Evolutionary conservation across 2,329 filamentous ascomycete species (phyloP).

Genomic region (Fusarium miscanthi): DNA sequence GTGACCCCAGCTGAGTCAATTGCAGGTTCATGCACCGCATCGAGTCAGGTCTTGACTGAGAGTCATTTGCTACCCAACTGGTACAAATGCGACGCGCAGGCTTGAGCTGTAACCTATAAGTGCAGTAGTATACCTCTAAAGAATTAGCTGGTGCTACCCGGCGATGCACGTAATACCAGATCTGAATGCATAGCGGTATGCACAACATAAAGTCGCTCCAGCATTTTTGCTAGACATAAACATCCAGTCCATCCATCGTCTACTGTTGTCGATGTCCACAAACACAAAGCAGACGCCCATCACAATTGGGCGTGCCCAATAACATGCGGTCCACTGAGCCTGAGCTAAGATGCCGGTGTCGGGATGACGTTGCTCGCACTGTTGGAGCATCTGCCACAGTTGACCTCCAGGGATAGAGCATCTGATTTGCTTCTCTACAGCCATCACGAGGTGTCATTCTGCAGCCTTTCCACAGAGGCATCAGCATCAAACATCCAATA

Average conservation of each 20-base stretch:
- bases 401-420: background rate
- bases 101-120: conserved; percentile 1
- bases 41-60: conserved; percentile 29
- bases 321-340: conserved; percentile 19
- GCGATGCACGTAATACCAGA: conserved; percentile 35
- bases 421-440: conserved; percentile 10
- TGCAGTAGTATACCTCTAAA: background rate
- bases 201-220: conserved; percentile 41
- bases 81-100: conserved; percentile 1
- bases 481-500: conserved; percentile 9
- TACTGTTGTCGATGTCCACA: background rate
- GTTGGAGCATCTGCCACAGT: conserved; percentile 32
- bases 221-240: conserved; percentile 17
- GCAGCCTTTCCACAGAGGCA: conserved; percentile 7
- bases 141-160: conserved; percentile 8
- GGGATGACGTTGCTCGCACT: conserved; percentile 36
- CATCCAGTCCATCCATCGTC: background rate
- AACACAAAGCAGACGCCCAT: conserved; percentile 6
- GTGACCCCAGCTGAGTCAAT: conserved; percentile 34
- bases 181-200: conserved; percentile 41
- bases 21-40: conserved; percentile 15
- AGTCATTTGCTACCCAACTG: conserved; percentile 21
- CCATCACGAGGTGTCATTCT: conserved; percentile 18
- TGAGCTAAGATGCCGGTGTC: conserved; percentile 10
- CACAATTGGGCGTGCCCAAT: conserved; percentile 20